Evolutionary conservation across 129 eudicot species (phyloP), one percentile per base, ranked within the genome.

Genomic region (Lactuca saligna): DNA sequence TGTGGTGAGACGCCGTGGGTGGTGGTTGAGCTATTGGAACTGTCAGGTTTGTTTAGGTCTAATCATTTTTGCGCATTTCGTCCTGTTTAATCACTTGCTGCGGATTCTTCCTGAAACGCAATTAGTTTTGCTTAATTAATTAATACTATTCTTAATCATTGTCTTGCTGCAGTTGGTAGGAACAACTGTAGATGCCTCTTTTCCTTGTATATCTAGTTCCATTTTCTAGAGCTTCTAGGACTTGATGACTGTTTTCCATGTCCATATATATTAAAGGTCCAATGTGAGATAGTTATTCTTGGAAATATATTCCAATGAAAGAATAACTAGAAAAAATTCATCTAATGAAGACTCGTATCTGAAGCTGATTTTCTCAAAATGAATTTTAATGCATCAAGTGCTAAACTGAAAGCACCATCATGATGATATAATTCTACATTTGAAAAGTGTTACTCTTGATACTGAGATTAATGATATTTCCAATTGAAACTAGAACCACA

Each of bases 101-200:
- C 4, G 25, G 37, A 37, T 54, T 61, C 16, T 53, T 53, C 25
- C 46, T 63, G 70, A 34, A 6, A 60, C 25, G 70, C 46, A 6
- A 60, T 38, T 63, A 29, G 34, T 63, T 63, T 73, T 41, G n/a
- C 14, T 69, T 69, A 29, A 54, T 25, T 69, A 63, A 58, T 56
- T 5, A n/a, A 73, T 51, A 37, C 33, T 51, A 14, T 72, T 35
- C 53, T 17, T 51, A 35, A 37, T 61, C n/a, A 38, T 16, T 38
- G 32, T 61, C 51, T 38, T 38, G 51, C 66, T 61, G 41, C 17
- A 15, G 48, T 51, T 8, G 50, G 49, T 61, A 63, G 77, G 54
- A 61, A 17, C 41, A 62, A 8, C 13, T 25, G 17, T 68, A 68
- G 39, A 17, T 35, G 54, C 16, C 39, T 17, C 15, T 72, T 61